Base-by-base conservation (phyloP, 306 rosid species). In the Cercis canadensis region DNA sequence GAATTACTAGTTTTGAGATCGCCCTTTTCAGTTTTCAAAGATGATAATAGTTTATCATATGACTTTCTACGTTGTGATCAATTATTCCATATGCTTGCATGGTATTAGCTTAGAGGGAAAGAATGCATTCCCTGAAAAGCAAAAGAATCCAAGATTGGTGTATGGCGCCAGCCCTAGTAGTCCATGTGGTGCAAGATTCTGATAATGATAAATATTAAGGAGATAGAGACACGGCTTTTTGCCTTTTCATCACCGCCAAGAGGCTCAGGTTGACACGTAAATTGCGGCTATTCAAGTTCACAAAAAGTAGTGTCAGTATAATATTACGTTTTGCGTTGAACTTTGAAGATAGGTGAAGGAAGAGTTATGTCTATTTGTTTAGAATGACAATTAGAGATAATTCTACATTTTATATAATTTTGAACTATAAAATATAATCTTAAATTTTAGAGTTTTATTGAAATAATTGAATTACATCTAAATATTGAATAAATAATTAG, bases 181-280 rank as follows among this genome's bases (percentile, higher is more conserved):
- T 67, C 74, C 32, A 43, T 60, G 70, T 62, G 73, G 49, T 61
- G 34, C 36, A 55, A 69, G 81, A 80, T 50, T 67, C 50, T 47
- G 51, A 73, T 24, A 64, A 33, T 56, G 17, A 47, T 34, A 59
- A 44, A 57, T 54, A 70, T 17, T 45, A 62, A 69, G 41, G 29
- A 70, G 33, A 31, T 11, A 72, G 56, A 47, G 55, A 65, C 46
- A 40, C 69, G 73, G 47, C 44, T 47, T 5, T 74, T 77, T 76
- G 86, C 47, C 89, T 80, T 81, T 82, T 84, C 76, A 73, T 47
- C 66, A 40, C 11, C 59, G 12, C 69, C 79, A 86, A 79, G 86
- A 74, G 85, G 51, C 64, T 52, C 67, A 70, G 29, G 31, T 64
- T 73, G 69, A 78, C 86, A 71, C 81, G 69, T 58, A 44, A 73